Percentiles rank a stretch among this genome's conserved stretches.
Evolutionary conservation across 805 yeast genomes (phyloP).

Genomic region (Wickerhamiella brachini): DNA sequence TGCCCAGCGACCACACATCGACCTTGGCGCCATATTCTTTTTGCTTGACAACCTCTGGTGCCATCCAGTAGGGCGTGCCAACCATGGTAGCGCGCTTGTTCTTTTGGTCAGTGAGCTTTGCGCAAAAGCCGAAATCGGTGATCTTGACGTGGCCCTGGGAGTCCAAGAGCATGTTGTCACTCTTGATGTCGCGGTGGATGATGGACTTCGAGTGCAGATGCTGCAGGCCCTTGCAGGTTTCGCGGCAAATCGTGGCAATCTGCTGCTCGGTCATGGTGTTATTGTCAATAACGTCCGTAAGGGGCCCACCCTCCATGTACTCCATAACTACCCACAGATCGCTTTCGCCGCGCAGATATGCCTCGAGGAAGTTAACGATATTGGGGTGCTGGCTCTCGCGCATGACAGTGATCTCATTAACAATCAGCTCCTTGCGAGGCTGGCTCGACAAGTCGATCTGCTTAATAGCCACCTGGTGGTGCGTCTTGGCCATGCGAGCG

Average conservation of each 20-base stretch:
- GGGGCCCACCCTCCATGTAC: conserved; percentile 97
- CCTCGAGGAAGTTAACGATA: conserved; percentile 87
- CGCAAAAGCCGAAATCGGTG: conserved; percentile 87
- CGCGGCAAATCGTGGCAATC: conserved; percentile 81
- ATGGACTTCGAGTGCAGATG: conserved; percentile 85
- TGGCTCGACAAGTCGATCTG: conserved; percentile 88
- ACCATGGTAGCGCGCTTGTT: conserved; percentile 75
- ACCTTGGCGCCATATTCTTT: conserved; percentile 73
- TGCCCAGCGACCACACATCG: conserved; percentile 73
- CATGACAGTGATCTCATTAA: conserved; percentile 93
- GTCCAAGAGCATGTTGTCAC: conserved; percentile 83
- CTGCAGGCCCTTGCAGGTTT: conserved; percentile 81
- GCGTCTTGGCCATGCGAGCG: conserved; percentile 20
- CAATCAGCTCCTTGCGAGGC: conserved; percentile 88
- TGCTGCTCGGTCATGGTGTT: conserved; percentile 74
- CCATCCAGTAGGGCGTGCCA: conserved; percentile 87
- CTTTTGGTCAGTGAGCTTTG: conserved; percentile 60
- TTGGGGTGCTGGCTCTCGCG: conserved; percentile 88
- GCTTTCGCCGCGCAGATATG: conserved; percentile 52
- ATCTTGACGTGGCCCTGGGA: conserved; percentile 76
- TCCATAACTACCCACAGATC: conserved; percentile 99
- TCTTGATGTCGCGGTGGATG: conserved; percentile 92
- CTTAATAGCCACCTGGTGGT: conserved; percentile 66
- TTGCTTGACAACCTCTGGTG: conserved; percentile 71
- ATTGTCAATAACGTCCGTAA: conserved; percentile 90